Evolutionary conservation across 2,329 filamentous ascomycete genomes (phyloP).

Genomic region (Epichloe coenophiala): DNA sequence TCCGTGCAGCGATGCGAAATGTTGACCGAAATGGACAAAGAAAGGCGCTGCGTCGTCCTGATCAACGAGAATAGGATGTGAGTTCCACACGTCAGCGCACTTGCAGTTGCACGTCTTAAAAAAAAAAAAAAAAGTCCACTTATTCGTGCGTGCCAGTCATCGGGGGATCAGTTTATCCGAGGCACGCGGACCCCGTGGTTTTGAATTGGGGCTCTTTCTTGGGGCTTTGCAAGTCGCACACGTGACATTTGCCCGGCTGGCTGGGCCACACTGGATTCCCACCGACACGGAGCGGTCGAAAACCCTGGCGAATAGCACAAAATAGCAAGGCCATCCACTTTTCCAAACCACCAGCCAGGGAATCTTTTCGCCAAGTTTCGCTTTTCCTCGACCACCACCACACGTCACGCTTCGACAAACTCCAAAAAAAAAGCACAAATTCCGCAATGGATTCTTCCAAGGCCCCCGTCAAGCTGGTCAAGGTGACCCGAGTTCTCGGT

Average conservation of each 20-base stretch:
- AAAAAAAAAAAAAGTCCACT: too few species aligned
- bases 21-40: too few species aligned
- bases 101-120: too few species aligned
- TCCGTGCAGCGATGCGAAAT: too few species aligned
- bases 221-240: conserved; percentile 9
- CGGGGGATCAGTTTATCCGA: neutral
- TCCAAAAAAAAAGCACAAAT: conserved; percentile 13
- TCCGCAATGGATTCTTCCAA: conserved; percentile 75
- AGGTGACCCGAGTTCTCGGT: conserved; percentile 96
- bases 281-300: conserved; percentile 10
- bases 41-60: too few species aligned
- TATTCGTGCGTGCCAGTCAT: neutral
- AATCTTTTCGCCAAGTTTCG: conserved; percentile 9
- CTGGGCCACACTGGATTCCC: conserved; percentile 8
- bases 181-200: too few species aligned
- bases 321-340: conserved; percentile 15
- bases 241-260: conserved; percentile 12
- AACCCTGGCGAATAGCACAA: conserved; percentile 18
- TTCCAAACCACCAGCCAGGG: conserved; percentile 8
- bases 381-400: conserved; percentile 1
- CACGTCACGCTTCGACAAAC: conserved; percentile 2
- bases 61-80: too few species aligned
- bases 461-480: conserved; percentile 98
- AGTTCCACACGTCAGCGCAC: too few species aligned
- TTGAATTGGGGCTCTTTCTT: neutral